Evolutionary conservation across 1,139 yeast species (phyloP).

Genomic region (Pichia kudriavzevii): DNA sequence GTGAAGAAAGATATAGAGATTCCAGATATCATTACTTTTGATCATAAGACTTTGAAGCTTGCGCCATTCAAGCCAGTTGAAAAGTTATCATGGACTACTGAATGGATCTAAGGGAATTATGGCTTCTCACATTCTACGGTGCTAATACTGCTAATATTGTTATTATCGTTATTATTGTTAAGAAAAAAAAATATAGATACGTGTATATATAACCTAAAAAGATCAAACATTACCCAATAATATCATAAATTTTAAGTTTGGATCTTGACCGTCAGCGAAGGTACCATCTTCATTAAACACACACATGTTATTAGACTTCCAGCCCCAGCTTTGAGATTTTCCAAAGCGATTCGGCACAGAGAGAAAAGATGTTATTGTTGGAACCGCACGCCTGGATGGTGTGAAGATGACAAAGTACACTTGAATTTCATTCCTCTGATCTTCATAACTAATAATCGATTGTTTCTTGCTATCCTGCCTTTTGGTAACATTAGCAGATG

Average conservation of each 20-base stretch:
- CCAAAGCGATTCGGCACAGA: conserved; percentile 45
- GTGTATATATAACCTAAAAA: conserved; percentile 1
- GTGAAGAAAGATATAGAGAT: conserved; percentile 45
- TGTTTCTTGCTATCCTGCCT: conserved; percentile 3
- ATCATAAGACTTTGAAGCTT: conserved; percentile 41
- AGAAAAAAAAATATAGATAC: conserved; percentile 1
- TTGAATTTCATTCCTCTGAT: conserved; percentile 36
- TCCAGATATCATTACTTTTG: conserved; percentile 46
- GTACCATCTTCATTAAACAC: conserved; percentile 38
- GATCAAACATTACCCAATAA: conserved; percentile 35
- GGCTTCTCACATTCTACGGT: background rate
- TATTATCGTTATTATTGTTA: background rate
- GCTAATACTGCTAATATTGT: conserved; percentile 1
- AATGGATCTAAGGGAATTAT: conserved; percentile 44
- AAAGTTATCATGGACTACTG: conserved; percentile 61
- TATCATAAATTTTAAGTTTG: conserved; percentile 40
- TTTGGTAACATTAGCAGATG: background rate
- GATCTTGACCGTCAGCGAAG: conserved; percentile 33
- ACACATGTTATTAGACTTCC: conserved; percentile 46
- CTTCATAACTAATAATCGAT: conserved; percentile 34
- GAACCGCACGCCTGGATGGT: conserved; percentile 38
- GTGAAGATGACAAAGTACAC: conserved; percentile 46
- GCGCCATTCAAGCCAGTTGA: conserved; percentile 92
- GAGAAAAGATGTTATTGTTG: conserved; percentile 41
- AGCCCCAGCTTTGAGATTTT: conserved; percentile 50